A percentile compares a stretch with the other conserved stretches of the same genome.
Evolutionary conservation across 2,329 filamentous ascomycete genomes (phyloP).

Genomic region (Penicillium sp.): DNA sequence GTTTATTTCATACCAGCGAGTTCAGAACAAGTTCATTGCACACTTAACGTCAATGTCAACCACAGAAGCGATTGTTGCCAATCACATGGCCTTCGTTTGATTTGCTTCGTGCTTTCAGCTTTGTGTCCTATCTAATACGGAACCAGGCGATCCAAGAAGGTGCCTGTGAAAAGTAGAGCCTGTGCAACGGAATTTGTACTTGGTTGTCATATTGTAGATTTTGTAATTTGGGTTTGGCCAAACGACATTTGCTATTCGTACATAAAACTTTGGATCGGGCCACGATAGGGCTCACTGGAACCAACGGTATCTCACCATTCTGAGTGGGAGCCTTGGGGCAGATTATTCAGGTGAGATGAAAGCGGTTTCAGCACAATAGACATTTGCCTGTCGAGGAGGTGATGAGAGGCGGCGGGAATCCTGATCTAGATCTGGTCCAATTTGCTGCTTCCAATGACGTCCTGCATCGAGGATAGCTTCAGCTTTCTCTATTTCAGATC

Average conservation of each 20-base stretch:
- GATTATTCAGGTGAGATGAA: slow-evolving; percentile 33
- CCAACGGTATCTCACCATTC: not conserved
- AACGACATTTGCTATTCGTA: not conserved
- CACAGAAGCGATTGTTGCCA: not conserved
- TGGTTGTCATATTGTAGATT: not conserved
- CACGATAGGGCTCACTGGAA: not conserved
- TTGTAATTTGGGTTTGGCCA: not conserved
- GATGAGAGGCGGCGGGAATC: slow-evolving; percentile 57
- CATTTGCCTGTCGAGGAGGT: slow-evolving; percentile 50
- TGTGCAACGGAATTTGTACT: not conserved
- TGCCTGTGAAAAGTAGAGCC: not conserved
- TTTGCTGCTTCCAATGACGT: slow-evolving; percentile 50
- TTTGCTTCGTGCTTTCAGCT: not conserved
- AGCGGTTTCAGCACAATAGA: slow-evolving; percentile 54
- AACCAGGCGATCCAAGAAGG: not conserved
- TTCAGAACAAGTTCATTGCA: slow-evolving; percentile 4
- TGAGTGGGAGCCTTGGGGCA: not conserved
- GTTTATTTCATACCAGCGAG: slow-evolving; percentile 3
- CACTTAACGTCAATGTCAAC: not conserved
- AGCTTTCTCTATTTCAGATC: slow-evolving; percentile 49
- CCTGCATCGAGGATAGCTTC: slow-evolving; percentile 48
- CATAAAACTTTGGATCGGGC: not conserved
- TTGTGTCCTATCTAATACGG: not conserved
- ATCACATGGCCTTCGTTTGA: not conserved
- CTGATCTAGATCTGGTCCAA: slow-evolving; percentile 56